Percentiles rank a stretch among this genome's conserved stretches.
phyloP scores from a whole-genome alignment of 768 basidiomycete genomes.

The Leccinum truebloodii region DNA sequence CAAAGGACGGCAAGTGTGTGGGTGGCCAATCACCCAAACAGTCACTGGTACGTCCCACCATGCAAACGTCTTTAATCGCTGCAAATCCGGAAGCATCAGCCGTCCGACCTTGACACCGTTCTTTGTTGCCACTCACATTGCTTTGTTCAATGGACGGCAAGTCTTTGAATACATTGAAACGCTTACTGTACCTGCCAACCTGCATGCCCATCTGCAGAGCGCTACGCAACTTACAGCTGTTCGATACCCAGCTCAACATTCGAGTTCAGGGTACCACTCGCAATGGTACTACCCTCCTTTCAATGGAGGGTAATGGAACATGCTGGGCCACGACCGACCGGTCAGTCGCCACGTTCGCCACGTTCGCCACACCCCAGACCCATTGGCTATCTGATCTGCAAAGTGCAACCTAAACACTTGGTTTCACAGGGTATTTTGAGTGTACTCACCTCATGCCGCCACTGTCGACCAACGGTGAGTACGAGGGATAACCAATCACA shows the following conservation, averaged over 20 bases:
- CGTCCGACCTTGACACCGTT: neutral
- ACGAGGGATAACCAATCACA: neutral
- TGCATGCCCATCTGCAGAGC: neutral
- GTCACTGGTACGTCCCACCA: neutral
- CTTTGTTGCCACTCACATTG: neutral
- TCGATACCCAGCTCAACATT: neutral
- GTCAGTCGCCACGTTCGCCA: too few species aligned
- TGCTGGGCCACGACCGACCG: neutral
- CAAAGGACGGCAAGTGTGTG: neutral
- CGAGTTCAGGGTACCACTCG: neutral
- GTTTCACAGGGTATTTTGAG: neutral
- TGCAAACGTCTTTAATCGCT: neutral
- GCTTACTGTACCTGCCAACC: neutral
- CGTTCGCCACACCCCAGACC: too few species aligned
- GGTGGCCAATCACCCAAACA: neutral
- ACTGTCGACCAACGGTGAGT: neutral
- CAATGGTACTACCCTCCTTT: neutral
- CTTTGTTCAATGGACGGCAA: neutral
- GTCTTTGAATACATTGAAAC: neutral
- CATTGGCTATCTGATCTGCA: neutral
- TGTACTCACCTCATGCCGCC: conserved; percentile 1
- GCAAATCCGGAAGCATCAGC: neutral
- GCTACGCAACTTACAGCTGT: neutral
- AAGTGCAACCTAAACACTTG: neutral
- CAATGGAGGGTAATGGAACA: neutral